A percentile compares a stretch with the other conserved stretches of the same genome.
These are phyloP conservation scores for Eleusine coracana DNA, from an alignment of 176 grass and related monocot genomes.

Conservation along the genomic window DNA sequence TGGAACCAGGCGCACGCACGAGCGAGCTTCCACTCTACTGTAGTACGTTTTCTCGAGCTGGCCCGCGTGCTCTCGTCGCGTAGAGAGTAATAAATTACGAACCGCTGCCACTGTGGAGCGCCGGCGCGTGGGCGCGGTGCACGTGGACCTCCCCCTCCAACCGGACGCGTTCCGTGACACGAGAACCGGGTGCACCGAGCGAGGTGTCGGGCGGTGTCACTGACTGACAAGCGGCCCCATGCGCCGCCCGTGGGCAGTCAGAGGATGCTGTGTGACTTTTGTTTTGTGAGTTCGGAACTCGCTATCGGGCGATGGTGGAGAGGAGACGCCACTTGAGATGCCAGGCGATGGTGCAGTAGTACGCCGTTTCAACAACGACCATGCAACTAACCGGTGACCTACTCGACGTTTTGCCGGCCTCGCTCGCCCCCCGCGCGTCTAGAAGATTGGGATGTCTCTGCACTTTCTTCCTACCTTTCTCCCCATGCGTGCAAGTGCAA, in stretches of 20 bases:
- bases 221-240: too few relatives aligned
- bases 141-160: not conserved
- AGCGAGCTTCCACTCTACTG: too few relatives aligned
- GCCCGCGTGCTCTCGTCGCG: too few relatives aligned
- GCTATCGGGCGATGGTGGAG: slow-evolving; percentile 16
- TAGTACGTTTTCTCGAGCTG: too few relatives aligned
- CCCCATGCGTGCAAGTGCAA: too few relatives aligned
- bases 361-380: slow-evolving; percentile 1
- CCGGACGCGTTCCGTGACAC: too few relatives aligned
- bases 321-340: not conserved
- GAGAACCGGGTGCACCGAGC: too few relatives aligned
- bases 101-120: too few relatives aligned
- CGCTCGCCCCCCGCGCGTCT: not conserved
- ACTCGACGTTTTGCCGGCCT: not conserved
- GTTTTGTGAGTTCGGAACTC: slow-evolving; percentile 8
- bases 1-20: not conserved
- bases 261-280: not conserved
- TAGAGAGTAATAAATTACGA: too few relatives aligned
- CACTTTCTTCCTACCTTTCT: not conserved
- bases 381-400: not conserved
- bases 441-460: slow-evolving; percentile 1
- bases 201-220: too few relatives aligned
- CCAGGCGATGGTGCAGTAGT: too few relatives aligned
- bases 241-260: too few relatives aligned
- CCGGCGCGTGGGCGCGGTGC: not conserved